Conservation (phyloP, 306 rosid species). For the Luffa acutangula region DNA sequence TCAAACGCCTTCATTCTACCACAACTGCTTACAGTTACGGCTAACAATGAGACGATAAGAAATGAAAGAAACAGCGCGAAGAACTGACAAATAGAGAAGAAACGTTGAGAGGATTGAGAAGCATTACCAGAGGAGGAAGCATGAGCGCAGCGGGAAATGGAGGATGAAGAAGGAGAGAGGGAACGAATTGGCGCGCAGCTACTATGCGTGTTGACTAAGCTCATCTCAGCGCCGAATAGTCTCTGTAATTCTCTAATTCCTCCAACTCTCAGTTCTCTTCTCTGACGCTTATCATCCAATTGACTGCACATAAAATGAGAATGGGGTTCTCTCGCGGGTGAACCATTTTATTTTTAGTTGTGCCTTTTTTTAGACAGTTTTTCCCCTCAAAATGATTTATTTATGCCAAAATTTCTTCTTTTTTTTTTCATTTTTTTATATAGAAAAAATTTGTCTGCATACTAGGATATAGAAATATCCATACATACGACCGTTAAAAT, state of each 20-base stretch:
- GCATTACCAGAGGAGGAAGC: slow-evolving; percentile 35
- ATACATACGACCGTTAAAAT: no score
- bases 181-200: slow-evolving; percentile 15
- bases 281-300: neutral
- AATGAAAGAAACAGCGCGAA: neutral
- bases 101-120: neutral
- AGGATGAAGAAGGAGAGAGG: slow-evolving; percentile 23
- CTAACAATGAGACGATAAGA: neutral
- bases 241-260: neutral
- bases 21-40: neutral
- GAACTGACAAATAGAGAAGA: neutral
- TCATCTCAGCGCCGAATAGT: slow-evolving; percentile 21
- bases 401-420: no score
- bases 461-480: no score
- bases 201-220: slow-evolving; percentile 19
- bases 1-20: neutral
- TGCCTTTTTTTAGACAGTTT: no score
- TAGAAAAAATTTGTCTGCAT: no score
- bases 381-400: no score
- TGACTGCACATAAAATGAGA: neutral
- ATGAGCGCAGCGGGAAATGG: slow-evolving; percentile 20
- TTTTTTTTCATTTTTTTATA: no score
- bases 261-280: neutral
- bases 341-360: no score
- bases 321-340: neutral